Base-by-base conservation (phyloP, 345 rosid genomes). In the Moricandia moricandioides region DNA sequence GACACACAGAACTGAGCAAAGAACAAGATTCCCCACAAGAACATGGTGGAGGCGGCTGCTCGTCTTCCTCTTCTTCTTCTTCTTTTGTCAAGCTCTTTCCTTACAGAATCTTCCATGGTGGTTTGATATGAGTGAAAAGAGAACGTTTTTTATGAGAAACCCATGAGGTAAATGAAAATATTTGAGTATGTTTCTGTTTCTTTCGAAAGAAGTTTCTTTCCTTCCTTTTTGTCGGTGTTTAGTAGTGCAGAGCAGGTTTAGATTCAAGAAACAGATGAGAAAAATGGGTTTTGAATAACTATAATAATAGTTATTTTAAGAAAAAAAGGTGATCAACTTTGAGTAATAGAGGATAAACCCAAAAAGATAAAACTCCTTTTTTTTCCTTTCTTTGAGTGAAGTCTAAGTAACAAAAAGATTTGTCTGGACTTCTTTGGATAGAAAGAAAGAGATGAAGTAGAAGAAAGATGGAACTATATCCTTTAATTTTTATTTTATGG, bases 21-120 rank as follows among this genome's bases (percentile, higher is more conserved):
- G 17, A 86, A 31, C 17, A 90, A 78, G 62, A 85, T 57, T 66
- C 84, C 79, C 81, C 84, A 88, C n/a, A 90, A 59, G 65, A 86
- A 69, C 57, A 87, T 61, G 8, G 63, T 18, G 56, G 34, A 8
- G 2, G 31, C 3, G 7, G 39, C 6, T 57, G 31, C 12, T 72
- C 35, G 18, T 73, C 65, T 31, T 73, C 56, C 35, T 29, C 55
- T 49, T 49, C 24, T 49, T 49, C 73, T 78, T 73, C 54, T 63
- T 58, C 54, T 14, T 69, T 14, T 70, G 18, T 40, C 66, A 29
- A 62, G 69, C 39, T 70, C 64, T 37, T 27, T 58, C 33, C 26
- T 55, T 27, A 26, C 35, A 67, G 43, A 62, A 79, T 37, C 58
- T 77, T 73, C 74, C 78, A 78, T 79, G 68, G 78, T 64, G 5